phyloP scores from a whole-genome alignment of 2,329 filamentous ascomycete genomes.

The Aspergillus costaricaensis region DNA sequence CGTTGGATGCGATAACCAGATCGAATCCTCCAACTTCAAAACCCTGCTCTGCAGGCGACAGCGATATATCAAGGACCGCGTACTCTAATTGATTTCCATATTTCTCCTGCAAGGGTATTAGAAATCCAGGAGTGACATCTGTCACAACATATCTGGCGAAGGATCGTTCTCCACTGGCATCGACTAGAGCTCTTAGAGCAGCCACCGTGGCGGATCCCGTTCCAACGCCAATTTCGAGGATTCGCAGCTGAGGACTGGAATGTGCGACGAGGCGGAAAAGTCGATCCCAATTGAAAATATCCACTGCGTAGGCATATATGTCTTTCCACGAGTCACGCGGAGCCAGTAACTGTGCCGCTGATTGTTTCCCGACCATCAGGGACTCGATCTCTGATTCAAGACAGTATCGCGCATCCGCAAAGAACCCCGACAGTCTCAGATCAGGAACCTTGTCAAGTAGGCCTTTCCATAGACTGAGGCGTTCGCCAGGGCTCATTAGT shows the following conservation, averaged over 20 bases:
- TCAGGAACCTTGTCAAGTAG: neutral
- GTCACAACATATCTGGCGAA: constrained; percentile 31
- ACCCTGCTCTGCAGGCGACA: constrained; percentile 32
- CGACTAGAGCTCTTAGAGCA: constrained; percentile 15
- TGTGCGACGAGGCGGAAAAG: constrained; percentile 21
- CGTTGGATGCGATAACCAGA: constrained; percentile 38
- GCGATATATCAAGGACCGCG: constrained; percentile 33
- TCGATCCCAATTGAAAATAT: neutral
- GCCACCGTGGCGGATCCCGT: constrained; percentile 28
- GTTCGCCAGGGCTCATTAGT: neutral
- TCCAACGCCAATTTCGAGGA: constrained; percentile 34
- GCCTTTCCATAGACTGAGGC: neutral
- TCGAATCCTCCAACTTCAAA: constrained; percentile 33
- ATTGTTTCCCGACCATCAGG: neutral
- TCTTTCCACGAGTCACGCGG: neutral
- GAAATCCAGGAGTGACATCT: constrained; percentile 33
- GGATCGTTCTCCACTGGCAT: constrained; percentile 2
- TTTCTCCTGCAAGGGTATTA: constrained; percentile 25
- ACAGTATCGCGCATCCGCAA: neutral
- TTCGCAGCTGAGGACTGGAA: constrained; percentile 26
- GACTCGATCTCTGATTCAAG: neutral
- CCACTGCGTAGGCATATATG: neutral
- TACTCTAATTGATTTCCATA: constrained; percentile 32
- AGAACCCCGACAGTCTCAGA: neutral
- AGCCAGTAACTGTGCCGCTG: neutral